Base-by-base conservation (phyloP, 192 early-diverging fungal genomes). In the Lobulomyces angularis region DNA sequence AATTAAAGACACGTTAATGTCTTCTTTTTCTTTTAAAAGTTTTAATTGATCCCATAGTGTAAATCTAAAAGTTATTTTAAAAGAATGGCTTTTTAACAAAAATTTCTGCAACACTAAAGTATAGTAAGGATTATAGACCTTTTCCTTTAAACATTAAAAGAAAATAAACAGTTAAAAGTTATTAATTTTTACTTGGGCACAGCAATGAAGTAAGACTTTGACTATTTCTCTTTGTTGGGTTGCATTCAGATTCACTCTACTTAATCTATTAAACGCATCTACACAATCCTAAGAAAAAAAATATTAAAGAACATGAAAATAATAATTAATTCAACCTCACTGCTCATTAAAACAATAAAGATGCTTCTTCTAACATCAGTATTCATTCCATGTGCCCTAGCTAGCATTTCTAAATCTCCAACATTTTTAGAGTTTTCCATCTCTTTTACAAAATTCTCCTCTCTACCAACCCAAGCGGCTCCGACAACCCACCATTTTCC, bases 401-500 rank as follows among this genome's bases (percentile, higher is more conserved):
- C 92, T 23, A 93, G 55, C 32, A 68, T 61, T 31, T 95, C 43
- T 35, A 98, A 63, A 37, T 81, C 64, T 14, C 29, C 43, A 46
- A 17, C 33, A 32, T 26, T 16, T 33, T 28, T 46, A 34, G 12
- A 35, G 19, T 35, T 14, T 19, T 27, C 44, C 2, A 30, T 25
- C 17, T 61, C 34, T 48, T 69, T 51, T 38, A 59, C 58, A 32
- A 3, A 39, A 25, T 65, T 73, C 21, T 59, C 61, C 50, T 74
- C 56, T 39, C 80, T 77, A 24, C 84, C 88, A 16, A 71, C 76
- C 92, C 94, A 98, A 14, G 88, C 84, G 2, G 89, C 67, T 18
- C 94, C 94, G 5, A 95, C 85, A 19, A 96, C 65, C 94, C 94
- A 98, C 94, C 94, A 98, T 58, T 89, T 90, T 53, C 90, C 90